Evolutionary conservation across 257 asterid species (phyloP), one percentile per base, ranked within the genome.

Genomic region (Rhazya stricta): DNA sequence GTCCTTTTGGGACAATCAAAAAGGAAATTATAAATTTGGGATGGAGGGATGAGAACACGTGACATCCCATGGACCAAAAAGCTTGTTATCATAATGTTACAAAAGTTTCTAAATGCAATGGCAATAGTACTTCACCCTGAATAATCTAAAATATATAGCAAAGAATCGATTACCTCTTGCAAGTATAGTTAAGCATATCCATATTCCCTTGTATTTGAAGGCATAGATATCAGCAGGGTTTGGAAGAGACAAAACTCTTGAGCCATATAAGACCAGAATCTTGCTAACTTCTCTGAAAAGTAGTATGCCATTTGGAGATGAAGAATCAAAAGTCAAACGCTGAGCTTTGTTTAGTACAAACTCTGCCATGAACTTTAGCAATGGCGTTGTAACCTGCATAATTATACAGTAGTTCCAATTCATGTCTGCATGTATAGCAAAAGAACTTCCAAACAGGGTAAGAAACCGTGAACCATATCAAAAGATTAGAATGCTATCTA

Each of bases 201-300:
- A 95, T 72, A 95, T 89, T 78, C 99, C 99, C 86, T 95, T 95
- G 89, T 95, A 95, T 85, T 86, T 95, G 91, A 76, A 90, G 79
- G 87, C 96, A 87, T 95, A 95, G 53, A 92, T 85, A 84, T 95
- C 99, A 46, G 91, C 75, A 67, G 86, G 86, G 81, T 74, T 94
- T 77, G 97, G 95, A 85, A 91, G 86, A 42, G 96, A 79, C 43
- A 95, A 76, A 83, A 95, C 82, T 84, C 96, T 85, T 77, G 98
- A 85, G 75, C 99, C 99, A 81, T 90, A 94, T 62, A 91, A 91
- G 72, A 92, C 96, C 75, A 95, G 93, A 74, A 95, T 80, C 83
- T 95, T 95, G 90, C 99, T 95, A 81, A 92, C 94, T 92, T 92
- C 99, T 86, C 97, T 83, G 83, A 95, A 95, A 62, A 95, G 98